Conservation (phyloP, 2,329 filamentous ascomycete species). For the Didymella glomerata region DNA sequence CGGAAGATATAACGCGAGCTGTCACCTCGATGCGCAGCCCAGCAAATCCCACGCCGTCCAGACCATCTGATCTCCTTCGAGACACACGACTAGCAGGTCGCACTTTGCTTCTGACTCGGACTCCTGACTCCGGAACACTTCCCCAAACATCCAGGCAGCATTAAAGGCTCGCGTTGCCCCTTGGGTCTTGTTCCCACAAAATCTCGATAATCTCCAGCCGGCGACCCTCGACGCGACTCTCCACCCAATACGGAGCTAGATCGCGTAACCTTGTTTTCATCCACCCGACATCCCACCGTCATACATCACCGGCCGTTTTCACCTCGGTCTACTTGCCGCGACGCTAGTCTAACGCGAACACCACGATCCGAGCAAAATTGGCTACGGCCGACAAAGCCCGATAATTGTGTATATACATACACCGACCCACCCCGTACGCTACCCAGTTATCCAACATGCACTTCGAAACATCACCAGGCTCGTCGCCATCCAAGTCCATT, state of each 20-base stretch:
- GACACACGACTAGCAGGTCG: conserved; percentile 23
- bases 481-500: conserved; percentile 51
- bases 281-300: conserved; percentile 32
- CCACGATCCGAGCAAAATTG: conserved; percentile 23
- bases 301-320: conserved; percentile 39
- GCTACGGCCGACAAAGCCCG: conserved; percentile 37
- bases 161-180: conserved; percentile 22
- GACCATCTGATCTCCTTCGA: conserved; percentile 42
- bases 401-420: conserved; percentile 37
- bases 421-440: conserved; percentile 38
- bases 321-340: conserved; percentile 43
- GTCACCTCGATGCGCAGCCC: conserved; percentile 34
- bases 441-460: conserved; percentile 38
- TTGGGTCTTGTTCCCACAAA: conserved; percentile 21
- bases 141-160: conserved; percentile 11
- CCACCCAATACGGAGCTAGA: conserved; percentile 29
- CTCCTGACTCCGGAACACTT: conserved; percentile 39
- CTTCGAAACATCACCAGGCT: conserved; percentile 48
- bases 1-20: conserved; percentile 45
- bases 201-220: conserved; percentile 18
- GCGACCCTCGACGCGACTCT: conserved; percentile 18
- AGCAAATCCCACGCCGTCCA: conserved; percentile 26
- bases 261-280: conserved; percentile 30
- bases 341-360: conserved; percentile 31
- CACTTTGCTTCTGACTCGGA: conserved; percentile 48